Percentiles rank a stretch among this genome's conserved stretches.
Evolutionary conservation across 352 stramenopile species (phyloP).

Genomic region (Pythium brachiatum): DNA sequence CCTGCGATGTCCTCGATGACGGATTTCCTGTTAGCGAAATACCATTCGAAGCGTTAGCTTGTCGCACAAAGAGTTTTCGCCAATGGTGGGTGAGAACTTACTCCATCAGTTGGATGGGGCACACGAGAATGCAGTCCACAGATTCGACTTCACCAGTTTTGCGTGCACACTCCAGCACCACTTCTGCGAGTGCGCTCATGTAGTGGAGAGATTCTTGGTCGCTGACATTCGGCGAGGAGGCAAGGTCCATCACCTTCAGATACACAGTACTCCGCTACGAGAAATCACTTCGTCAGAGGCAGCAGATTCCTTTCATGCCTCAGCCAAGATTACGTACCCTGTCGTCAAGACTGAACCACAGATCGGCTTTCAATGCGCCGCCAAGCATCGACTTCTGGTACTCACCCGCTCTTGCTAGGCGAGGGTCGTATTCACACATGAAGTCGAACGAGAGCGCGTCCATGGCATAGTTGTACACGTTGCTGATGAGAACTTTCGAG

Average conservation of each 20-base stretch:
- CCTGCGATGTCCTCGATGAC: constrained; percentile 42
- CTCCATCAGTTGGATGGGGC: constrained; percentile 59
- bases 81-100: constrained; percentile 26
- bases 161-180: constrained; percentile 43
- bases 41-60: background rate
- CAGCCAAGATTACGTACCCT: constrained; percentile 1
- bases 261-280: constrained; percentile 28
- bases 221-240: constrained; percentile 33
- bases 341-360: constrained; percentile 37
- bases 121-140: constrained; percentile 54
- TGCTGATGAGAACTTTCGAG: constrained; percentile 27
- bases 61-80: no score
- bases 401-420: constrained; percentile 17
- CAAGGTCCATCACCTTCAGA: constrained; percentile 47
- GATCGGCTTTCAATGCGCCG: constrained; percentile 36
- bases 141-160: constrained; percentile 27
- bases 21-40: constrained; percentile 25
- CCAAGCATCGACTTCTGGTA: constrained; percentile 36
- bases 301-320: background rate
- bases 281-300: background rate
- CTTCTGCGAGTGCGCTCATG: constrained; percentile 33
- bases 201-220: constrained; percentile 50
- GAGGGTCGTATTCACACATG: constrained; percentile 41
- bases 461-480: constrained; percentile 45
- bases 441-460: constrained; percentile 42